Conservation (phyloP, 352 stramenopile species). For the Blastocystis sp. region DNA sequence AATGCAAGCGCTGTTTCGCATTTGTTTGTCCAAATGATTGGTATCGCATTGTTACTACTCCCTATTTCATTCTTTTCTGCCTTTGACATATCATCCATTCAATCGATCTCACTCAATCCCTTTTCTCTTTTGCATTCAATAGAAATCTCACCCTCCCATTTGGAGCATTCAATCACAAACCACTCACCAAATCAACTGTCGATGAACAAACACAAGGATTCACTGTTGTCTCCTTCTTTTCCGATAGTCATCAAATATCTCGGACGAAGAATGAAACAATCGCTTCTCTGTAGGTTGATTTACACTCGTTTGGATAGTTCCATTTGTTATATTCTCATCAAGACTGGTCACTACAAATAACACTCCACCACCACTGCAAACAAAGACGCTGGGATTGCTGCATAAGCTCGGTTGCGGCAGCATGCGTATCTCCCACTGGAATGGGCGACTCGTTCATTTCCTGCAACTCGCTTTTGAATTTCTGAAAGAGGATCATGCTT, state of each 20-base stretch:
- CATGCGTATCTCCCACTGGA: not conserved
- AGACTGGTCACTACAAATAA: not conserved
- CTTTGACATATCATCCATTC: too few species aligned
- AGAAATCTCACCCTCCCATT: too few species aligned
- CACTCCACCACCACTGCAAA: not conserved
- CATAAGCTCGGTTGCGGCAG: not conserved
- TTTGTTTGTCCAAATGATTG: too few species aligned
- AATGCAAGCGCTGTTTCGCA: too few species aligned
- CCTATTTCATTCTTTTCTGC: too few species aligned
- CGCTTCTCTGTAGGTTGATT: not conserved
- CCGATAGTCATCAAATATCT: not conserved
- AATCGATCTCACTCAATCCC: too few species aligned
- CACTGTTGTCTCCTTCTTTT: not conserved
- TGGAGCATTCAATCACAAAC: too few species aligned
- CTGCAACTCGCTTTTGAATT: not conserved
- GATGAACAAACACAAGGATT: not conserved
- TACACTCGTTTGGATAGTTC: not conserved
- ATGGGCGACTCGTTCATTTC: not conserved
- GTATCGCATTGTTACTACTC: too few species aligned
- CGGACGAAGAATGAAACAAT: not conserved
- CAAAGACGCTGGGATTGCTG: not conserved
- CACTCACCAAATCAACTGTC: too few species aligned
- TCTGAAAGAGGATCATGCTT: not conserved
- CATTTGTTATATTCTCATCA: not conserved
- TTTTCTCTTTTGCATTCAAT: too few species aligned